Base-by-base conservation (phyloP, 169 alveolate genomes). In the Theileria equi region DNA sequence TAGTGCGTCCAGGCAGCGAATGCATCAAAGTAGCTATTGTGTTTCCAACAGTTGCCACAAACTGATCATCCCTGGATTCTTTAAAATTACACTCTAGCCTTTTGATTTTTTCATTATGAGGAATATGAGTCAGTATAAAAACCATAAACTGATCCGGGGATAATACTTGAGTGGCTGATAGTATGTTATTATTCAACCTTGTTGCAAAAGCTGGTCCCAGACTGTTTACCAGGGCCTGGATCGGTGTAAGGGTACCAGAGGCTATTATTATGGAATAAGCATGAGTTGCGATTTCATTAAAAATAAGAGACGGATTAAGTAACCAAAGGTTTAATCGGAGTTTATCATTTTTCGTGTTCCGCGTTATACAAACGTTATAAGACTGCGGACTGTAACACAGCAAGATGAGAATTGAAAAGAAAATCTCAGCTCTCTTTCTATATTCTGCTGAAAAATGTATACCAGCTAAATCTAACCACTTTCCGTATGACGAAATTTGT, bases 241-340 rank as follows among this genome's bases (percentile, higher is more conserved):
- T 57, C 13, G 98, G 98, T 0, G 97, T 74, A 53, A 95, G 83
- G 7, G 98, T 95, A 0, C 98, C 98, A n/a, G 98, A 94, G 2
- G 98, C 93, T 38, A 95, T 90, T 35, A 94, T 84, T 10, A 92
- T 79, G 5, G 94, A 80, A 62, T 84, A 72, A n/a, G 83, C 83
- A 49, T 82, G 87, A 6, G 19, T 13, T 8, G 81, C 35, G 17
- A 69, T 43, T 29, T 57, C 74, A 50, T 32, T 47, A 16, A 69
- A 60, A 32, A 69, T 60, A 5, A 36, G 65, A 8, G 74, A 11
- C 7, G 81, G 74, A 58, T 60, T 26, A 64, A 58, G 36, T 35
- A 69, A 58, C 81, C 81, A 69, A 5, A 69, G 4, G 8, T 64
- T 59, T 50, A 69, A 44, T 21, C 66, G 28, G 31, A 44, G 41